Evolutionary conservation across 2,329 filamentous ascomycete genomes (phyloP).

Genomic region (Macrophomina pseudophaseolina): DNA sequence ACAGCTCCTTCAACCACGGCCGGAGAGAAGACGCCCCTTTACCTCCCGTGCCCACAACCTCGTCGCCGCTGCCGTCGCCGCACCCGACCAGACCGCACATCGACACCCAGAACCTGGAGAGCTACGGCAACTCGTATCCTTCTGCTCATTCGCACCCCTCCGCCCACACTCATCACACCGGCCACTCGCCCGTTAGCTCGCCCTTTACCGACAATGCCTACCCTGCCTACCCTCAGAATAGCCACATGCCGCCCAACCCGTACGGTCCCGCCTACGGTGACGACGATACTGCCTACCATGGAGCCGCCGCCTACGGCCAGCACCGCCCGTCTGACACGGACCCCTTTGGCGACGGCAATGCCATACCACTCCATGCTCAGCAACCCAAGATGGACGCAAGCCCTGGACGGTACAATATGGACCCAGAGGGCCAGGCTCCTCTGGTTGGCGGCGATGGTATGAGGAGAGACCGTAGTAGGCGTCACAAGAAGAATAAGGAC

Average conservation of each 20-base stretch:
- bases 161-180: slow-evolving; percentile 6
- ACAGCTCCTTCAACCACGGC: slow-evolving; percentile 55
- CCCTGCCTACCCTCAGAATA: slow-evolving; percentile 54
- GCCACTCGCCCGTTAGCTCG: slow-evolving; percentile 43
- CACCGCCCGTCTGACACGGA: slow-evolving; percentile 52
- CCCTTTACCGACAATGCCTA: slow-evolving; percentile 73
- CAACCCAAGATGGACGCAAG: slow-evolving; percentile 46
- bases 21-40: slow-evolving; percentile 50
- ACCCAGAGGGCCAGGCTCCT: slow-evolving; percentile 47
- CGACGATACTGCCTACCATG: slow-evolving; percentile 66
- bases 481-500: slow-evolving; percentile 50
- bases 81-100: slow-evolving; percentile 42
- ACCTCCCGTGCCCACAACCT: slow-evolving; percentile 39
- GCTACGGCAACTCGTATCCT: slow-evolving; percentile 26
- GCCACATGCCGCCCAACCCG: slow-evolving; percentile 57
- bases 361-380: slow-evolving; percentile 52
- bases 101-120: slow-evolving; percentile 36
- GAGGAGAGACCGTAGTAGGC: slow-evolving; percentile 31
- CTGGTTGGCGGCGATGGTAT: slow-evolving; percentile 30
- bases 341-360: slow-evolving; percentile 55
- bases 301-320: slow-evolving; percentile 39
- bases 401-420: slow-evolving; percentile 45
- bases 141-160: slow-evolving; percentile 22
- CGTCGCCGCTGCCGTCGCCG: slow-evolving; percentile 38
- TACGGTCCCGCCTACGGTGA: slow-evolving; percentile 59